Conservation (phyloP, 2,329 filamentous ascomycete genomes). For the Rhexocercosporidium sp. region DNA sequence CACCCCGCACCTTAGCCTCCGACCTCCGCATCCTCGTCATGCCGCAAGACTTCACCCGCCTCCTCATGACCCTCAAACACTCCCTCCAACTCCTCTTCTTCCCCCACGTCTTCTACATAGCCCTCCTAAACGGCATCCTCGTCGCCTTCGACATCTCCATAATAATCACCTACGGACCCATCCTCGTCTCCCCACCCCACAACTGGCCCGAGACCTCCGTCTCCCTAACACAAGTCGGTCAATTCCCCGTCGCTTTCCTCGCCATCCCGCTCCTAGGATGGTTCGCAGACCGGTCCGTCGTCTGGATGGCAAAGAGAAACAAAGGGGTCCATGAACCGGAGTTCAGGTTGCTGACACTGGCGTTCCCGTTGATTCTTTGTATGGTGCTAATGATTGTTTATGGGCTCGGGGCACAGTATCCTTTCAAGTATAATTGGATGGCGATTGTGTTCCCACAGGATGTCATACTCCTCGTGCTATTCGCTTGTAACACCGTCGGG, state of each 20-base stretch:
- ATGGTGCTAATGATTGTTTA: neutral
- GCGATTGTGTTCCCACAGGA: neutral
- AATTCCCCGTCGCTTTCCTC: neutral
- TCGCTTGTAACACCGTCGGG: neutral
- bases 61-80: neutral
- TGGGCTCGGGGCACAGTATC: neutral
- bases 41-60: neutral
- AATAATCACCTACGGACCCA: neutral
- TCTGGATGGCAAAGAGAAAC: neutral
- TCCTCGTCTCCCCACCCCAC: neutral
- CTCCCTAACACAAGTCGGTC: neutral
- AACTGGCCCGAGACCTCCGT: neutral
- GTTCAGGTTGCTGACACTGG: neutral
- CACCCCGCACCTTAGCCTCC: neutral
- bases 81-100: neutral
- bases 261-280: neutral
- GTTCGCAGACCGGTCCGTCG: neutral
- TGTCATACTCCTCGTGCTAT: neutral
- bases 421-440: neutral
- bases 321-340: neutral
- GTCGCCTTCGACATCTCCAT: conserved; percentile 2
- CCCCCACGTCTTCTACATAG: neutral
- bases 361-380: neutral
- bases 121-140: neutral
- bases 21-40: neutral